A percentile compares a stretch with the other conserved stretches of the same genome.
These are phyloP conservation scores for Russula brevipes DNA, from an alignment of 768 basidiomycete genomes.

Conservation along the genomic window DNA sequence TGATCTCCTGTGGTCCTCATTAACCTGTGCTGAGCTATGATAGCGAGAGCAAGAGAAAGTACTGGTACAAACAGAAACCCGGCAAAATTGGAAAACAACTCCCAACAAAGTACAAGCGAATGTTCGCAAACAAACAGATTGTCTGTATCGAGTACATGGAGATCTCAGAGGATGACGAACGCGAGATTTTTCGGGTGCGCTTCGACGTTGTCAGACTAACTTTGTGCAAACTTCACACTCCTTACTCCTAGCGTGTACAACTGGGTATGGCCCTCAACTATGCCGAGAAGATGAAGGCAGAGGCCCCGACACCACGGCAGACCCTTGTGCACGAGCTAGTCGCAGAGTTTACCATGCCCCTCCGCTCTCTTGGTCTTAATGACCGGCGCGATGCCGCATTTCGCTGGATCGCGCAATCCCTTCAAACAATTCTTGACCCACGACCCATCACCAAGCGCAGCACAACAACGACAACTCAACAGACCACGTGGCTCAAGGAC, in stretches of 20 bases:
- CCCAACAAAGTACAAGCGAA: slow-evolving; percentile 32
- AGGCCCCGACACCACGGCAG: slow-evolving; percentile 26
- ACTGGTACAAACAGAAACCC: slow-evolving; percentile 34
- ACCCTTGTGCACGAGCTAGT: slow-evolving; percentile 24
- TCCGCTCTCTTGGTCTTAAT: slow-evolving; percentile 46
- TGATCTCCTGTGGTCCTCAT: too few relatives aligned
- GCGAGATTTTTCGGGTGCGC: slow-evolving; percentile 34
- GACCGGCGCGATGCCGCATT: slow-evolving; percentile 49
- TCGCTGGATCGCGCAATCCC: slow-evolving; percentile 50
- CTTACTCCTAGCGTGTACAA: slow-evolving; percentile 29
- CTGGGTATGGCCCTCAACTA: slow-evolving; percentile 29
- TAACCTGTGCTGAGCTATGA: neutral
- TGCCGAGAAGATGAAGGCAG: slow-evolving; percentile 31
- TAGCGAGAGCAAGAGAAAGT: slow-evolving; percentile 28
- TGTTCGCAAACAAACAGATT: slow-evolving; percentile 44
- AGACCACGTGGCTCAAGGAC: slow-evolving; percentile 49
- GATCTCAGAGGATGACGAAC: slow-evolving; percentile 29
- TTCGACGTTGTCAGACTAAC: neutral
- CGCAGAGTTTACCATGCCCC: slow-evolving; percentile 18
- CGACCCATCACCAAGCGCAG: slow-evolving; percentile 32
- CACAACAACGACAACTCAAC: slow-evolving; percentile 33
- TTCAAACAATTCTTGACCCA: slow-evolving; percentile 45
- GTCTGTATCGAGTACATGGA: slow-evolving; percentile 46
- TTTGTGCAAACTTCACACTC: neutral
- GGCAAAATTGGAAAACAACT: slow-evolving; percentile 31